Base-by-base conservation (phyloP, 2,329 filamentous ascomycete species). In the Hypoxylon sp. region DNA sequence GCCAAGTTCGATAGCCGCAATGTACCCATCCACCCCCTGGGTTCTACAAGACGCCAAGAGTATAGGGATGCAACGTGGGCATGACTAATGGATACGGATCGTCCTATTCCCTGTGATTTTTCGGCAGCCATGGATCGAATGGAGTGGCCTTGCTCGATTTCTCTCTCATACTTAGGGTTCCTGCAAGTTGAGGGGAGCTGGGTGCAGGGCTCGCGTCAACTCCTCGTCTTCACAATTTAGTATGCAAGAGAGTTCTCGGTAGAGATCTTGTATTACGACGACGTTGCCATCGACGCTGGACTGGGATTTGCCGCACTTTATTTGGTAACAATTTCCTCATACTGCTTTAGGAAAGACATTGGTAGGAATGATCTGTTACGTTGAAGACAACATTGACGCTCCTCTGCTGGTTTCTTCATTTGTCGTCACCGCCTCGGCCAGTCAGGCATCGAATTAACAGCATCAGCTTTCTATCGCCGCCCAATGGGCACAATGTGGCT, bases 391-490 rank as follows among this genome's bases (percentile, higher is more conserved):
- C n/a, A n/a, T n/a, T n/a, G n/a, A 42, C 51, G 11, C 30, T 55
- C 7, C 33, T 70, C 12, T 24, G 28, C 60, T 62, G 68, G 60
- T 44, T 69, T 18, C 70, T 48, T 32, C 71, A 11, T 66, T 74
- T 42, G 67, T 84, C 28, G 49, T 48, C 45, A 9, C 42, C 52
- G 51, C 45, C 32, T 61, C 65, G 18, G 73, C 69, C 3, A 73
- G 58, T 83, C 83, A 61, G 87, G 89, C 70, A 82, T 62, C 80
- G 89, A 71, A 91, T 92, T 82, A 92, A 91, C 70, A 89, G 89
- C 69, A 82, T 87, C 72, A 82, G 77, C 20, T 92, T 86, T 76
- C 75, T 91, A 49, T 92, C 90, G 14, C 84, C 88, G 0, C 85
- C 86, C 74, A 80, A 80, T 7, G 85, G 84, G 50, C 78, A 87